phyloP scores from a whole-genome alignment of 306 rosid species.

The Acacia crassicarpa region DNA sequence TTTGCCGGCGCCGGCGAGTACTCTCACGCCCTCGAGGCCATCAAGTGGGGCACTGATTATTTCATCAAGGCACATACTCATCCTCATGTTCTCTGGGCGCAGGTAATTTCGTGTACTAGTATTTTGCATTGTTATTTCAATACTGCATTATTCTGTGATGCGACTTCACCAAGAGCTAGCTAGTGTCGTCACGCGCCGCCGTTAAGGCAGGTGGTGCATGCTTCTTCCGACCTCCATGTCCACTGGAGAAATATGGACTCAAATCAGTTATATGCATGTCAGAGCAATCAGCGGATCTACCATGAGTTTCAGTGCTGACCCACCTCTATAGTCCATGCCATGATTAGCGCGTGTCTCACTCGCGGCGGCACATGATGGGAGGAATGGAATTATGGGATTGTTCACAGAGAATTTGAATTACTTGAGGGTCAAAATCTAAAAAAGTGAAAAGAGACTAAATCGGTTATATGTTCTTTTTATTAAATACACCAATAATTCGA shows the following conservation, averaged over 20 bases:
- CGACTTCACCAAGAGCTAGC: neutral
- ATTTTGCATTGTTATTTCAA: neutral
- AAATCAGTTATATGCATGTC: neutral
- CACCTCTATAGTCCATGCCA: neutral
- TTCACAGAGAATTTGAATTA: neutral
- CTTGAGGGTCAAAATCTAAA: neutral
- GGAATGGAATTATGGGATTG: neutral
- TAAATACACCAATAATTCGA: neutral
- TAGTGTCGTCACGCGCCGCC: slow-evolving; percentile 22
- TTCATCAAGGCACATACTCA: slow-evolving; percentile 82
- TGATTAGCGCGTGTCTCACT: slow-evolving; percentile 39
- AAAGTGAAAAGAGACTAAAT: neutral
- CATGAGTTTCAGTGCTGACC: slow-evolving; percentile 12
- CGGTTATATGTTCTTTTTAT: neutral
- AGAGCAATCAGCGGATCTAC: slow-evolving; percentile 15
- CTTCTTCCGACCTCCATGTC: slow-evolving; percentile 1
- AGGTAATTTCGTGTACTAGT: slow-evolving; percentile 35
- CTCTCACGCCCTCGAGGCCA: slow-evolving; percentile 69
- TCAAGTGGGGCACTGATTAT: slow-evolving; percentile 95
- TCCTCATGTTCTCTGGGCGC: slow-evolving; percentile 72
- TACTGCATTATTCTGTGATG: neutral
- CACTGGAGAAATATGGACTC: neutral
- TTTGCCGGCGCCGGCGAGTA: slow-evolving; percentile 60
- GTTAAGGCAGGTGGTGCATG: neutral
- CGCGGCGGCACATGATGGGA: slow-evolving; percentile 21